Evolutionary conservation across 352 stramenopile species (phyloP).

Genomic region (Pelagophyceae sp.): DNA sequence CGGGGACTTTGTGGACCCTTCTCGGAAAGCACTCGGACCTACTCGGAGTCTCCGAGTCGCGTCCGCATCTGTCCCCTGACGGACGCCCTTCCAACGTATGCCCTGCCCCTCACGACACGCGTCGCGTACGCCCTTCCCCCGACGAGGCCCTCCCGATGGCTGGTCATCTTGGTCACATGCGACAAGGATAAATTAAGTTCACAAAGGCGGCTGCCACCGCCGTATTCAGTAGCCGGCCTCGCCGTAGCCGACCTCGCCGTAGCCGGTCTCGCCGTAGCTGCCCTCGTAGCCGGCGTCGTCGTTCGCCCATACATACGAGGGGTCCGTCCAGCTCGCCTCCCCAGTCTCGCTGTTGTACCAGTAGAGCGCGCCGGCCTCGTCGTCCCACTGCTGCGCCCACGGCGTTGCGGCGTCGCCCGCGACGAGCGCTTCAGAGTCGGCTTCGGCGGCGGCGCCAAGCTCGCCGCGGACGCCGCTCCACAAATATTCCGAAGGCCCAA

Average conservation of each 20-base stretch:
- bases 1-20: too few species aligned
- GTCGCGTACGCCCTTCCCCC: too few species aligned
- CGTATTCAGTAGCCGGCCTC: too few species aligned
- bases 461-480: neutral
- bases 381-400: slow-evolving; percentile 26
- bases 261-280: neutral
- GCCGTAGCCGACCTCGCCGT: neutral
- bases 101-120: too few species aligned
- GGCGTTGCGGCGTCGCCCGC: neutral
- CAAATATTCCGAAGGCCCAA: slow-evolving; percentile 17
- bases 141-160: too few species aligned
- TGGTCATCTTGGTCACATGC: too few species aligned
- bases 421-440: neutral
- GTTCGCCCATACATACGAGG: neutral
- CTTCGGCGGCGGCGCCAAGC: neutral
- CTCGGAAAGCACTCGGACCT: too few species aligned
- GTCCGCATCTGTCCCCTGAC: too few species aligned
- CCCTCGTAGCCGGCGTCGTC: neutral
- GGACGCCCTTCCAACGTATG: too few species aligned
- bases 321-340: slow-evolving; percentile 26
- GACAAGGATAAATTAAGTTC: too few species aligned
- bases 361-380: slow-evolving; percentile 17
- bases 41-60: too few species aligned
- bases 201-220: too few species aligned
- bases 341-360: slow-evolving; percentile 26